Conservation (phyloP, 441 rosid genomes). For the Gossypium schwendimanii region DNA sequence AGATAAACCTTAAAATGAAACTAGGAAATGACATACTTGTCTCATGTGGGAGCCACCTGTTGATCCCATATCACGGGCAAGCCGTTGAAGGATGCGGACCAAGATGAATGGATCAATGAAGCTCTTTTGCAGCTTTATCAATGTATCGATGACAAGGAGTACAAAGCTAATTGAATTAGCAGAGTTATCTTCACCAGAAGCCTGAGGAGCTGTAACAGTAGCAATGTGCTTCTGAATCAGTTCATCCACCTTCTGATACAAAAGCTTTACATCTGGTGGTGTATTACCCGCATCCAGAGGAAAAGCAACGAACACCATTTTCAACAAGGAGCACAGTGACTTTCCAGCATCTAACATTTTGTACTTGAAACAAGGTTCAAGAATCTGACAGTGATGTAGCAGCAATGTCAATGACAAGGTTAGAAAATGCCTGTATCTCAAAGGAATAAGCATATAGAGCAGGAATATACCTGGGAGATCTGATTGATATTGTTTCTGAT, state of each 20-base stretch:
- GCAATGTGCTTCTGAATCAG: slow-evolving; percentile 76
- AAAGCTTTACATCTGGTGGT: slow-evolving; percentile 60
- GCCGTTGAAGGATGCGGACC: slow-evolving; percentile 80
- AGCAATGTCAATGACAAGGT: slow-evolving; percentile 6
- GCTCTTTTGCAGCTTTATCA: slow-evolving; percentile 77
- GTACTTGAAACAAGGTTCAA: slow-evolving; percentile 91
- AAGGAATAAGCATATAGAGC: slow-evolving; percentile 16
- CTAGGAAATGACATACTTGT: slow-evolving; percentile 54
- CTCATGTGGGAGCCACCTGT: slow-evolving; percentile 66
- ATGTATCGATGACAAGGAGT: slow-evolving; percentile 73
- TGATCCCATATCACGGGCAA: slow-evolving; percentile 85
- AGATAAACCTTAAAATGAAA: slow-evolving; percentile 1
- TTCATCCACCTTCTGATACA: slow-evolving; percentile 83
- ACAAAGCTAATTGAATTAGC: slow-evolving; percentile 75
- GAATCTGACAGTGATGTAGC: slow-evolving; percentile 48
- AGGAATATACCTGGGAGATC: slow-evolving; percentile 71
- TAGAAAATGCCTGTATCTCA: slow-evolving; percentile 9
- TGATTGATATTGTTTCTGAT: slow-evolving; percentile 82
- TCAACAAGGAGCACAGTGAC: slow-evolving; percentile 85
- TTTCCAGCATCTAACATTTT: slow-evolving; percentile 94
- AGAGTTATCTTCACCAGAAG: slow-evolving; percentile 69
- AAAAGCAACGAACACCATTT: slow-evolving; percentile 86
- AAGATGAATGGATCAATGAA: slow-evolving; percentile 62
- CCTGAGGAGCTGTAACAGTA: slow-evolving; percentile 52
- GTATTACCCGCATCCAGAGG: slow-evolving; percentile 65